phyloP scores from a whole-genome alignment of 2,329 filamentous ascomycete species.

The Aspergillus caelatus region DNA sequence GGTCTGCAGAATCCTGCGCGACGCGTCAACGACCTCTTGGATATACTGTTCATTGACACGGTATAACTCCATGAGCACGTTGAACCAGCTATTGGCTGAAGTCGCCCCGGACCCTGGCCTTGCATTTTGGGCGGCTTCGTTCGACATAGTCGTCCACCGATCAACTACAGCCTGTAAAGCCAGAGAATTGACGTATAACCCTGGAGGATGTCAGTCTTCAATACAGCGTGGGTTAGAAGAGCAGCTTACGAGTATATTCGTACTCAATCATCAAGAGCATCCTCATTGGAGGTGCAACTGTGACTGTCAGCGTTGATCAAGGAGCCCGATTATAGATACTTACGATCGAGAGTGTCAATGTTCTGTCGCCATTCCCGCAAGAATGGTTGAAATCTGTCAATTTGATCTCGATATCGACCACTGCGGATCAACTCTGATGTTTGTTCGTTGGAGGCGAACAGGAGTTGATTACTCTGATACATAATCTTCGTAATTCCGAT shows the following conservation, averaged over 20 bases:
- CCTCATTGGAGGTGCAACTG: slow-evolving; percentile 61
- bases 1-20: slow-evolving; percentile 61
- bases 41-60: slow-evolving; percentile 65
- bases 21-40: slow-evolving; percentile 63
- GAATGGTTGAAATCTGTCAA: slow-evolving; percentile 79
- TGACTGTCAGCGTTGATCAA: not conserved
- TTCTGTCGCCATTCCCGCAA: slow-evolving; percentile 78
- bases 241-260: slow-evolving; percentile 75
- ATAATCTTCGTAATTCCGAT: slow-evolving; percentile 90
- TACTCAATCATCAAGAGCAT: slow-evolving; percentile 92
- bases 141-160: slow-evolving; percentile 75
- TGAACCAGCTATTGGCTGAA: slow-evolving; percentile 39
- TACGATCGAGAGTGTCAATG: slow-evolving; percentile 72
- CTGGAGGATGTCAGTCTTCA: slow-evolving; percentile 28
- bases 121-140: slow-evolving; percentile 37
- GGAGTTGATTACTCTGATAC: slow-evolving; percentile 82
- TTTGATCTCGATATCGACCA: slow-evolving; percentile 77
- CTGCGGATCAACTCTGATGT: slow-evolving; percentile 88
- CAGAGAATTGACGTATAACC: slow-evolving; percentile 86
- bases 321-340: slow-evolving; percentile 18
- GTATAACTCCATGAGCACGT: slow-evolving; percentile 50
- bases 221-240: not conserved
- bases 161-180: slow-evolving; percentile 94
- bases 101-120: slow-evolving; percentile 30
- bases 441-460: slow-evolving; percentile 85